phyloP scores from a whole-genome alignment of 108 stramenopile species.

The Cyclostephanos tholiformis region DNA sequence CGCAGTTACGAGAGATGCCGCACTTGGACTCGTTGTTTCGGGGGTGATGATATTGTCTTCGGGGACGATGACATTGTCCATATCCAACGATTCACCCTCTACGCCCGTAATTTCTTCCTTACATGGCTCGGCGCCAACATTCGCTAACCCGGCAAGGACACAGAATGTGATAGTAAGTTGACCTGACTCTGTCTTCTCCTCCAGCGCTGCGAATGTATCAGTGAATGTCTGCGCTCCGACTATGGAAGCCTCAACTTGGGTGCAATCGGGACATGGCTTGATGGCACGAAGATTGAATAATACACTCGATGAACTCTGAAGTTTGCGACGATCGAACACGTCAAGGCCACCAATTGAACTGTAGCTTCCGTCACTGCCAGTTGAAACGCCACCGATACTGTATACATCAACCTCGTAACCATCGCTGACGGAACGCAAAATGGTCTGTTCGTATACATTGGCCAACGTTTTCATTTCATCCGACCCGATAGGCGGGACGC shows the following conservation, averaged over 20 bases:
- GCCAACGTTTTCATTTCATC: conserved; percentile 15
- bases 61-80: conserved; percentile 10
- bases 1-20: background rate
- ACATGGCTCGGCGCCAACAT: conserved; percentile 23
- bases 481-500: conserved; percentile 3
- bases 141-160: conserved; percentile 18
- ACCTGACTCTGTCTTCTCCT: conserved; percentile 26
- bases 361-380: conserved; percentile 9
- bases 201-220: conserved; percentile 27
- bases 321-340: conserved; percentile 20
- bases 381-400: conserved; percentile 30
- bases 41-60: background rate
- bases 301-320: conserved; percentile 25
- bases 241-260: conserved; percentile 24
- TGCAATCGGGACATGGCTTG: conserved; percentile 38
- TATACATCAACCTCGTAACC: conserved; percentile 25
- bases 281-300: conserved; percentile 16
- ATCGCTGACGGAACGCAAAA: conserved; percentile 17
- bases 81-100: conserved; percentile 32
- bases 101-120: conserved; percentile 20
- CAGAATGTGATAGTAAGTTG: conserved; percentile 35
- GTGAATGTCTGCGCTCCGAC: conserved; percentile 31
- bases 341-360: background rate
- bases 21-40: background rate
- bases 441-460: conserved; percentile 26